Percentiles rank a stretch among this genome's conserved stretches.
Evolutionary conservation across 2,329 filamentous ascomycete species (phyloP).

Genomic region (Xylaria sp.): DNA sequence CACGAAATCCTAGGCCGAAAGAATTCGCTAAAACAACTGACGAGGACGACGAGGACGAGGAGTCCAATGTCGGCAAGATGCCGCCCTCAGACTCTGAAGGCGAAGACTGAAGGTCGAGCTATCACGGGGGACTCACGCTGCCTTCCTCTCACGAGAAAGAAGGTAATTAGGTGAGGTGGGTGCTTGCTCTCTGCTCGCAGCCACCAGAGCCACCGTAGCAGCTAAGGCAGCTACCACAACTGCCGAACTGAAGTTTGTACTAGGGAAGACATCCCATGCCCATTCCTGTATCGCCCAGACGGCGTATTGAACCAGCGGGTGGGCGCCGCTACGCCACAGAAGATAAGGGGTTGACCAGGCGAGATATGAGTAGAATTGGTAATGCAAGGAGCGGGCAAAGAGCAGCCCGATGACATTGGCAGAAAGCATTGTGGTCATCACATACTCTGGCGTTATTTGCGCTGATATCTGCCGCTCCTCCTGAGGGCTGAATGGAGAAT

Average conservation of each 20-base stretch:
- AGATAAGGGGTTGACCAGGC: conserved; percentile 89
- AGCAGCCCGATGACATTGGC: conserved; percentile 81
- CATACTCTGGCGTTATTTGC: conserved; percentile 71
- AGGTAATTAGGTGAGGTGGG: conserved; percentile 22
- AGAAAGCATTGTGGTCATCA: conserved; percentile 77
- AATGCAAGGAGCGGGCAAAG: conserved; percentile 87
- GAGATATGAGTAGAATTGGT: conserved; percentile 93
- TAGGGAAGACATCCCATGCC: conserved; percentile 96
- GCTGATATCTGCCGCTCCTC: conserved; percentile 63
- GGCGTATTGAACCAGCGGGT: conserved; percentile 68
- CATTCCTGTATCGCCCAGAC: conserved; percentile 84
- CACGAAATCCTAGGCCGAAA: conserved; percentile 65
- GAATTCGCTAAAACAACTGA: conserved; percentile 73
- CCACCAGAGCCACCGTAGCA: conserved; percentile 65
- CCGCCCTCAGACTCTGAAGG: conserved; percentile 82
- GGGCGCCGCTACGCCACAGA: conserved; percentile 77
- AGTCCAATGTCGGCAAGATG: conserved; percentile 83
- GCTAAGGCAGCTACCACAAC: conserved; percentile 74
- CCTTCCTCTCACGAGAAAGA: conserved; percentile 33
- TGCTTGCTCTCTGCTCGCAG: conserved; percentile 45
- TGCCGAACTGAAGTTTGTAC: conserved; percentile 61
- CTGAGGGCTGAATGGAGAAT: conserved; percentile 52
- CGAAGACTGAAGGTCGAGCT: conserved; percentile 48
- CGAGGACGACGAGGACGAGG: conserved; percentile 66
- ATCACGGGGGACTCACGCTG: conserved; percentile 23